Evolutionary conservation across 129 eudicot species (phyloP).

Genomic region (Helianthus annuus): DNA sequence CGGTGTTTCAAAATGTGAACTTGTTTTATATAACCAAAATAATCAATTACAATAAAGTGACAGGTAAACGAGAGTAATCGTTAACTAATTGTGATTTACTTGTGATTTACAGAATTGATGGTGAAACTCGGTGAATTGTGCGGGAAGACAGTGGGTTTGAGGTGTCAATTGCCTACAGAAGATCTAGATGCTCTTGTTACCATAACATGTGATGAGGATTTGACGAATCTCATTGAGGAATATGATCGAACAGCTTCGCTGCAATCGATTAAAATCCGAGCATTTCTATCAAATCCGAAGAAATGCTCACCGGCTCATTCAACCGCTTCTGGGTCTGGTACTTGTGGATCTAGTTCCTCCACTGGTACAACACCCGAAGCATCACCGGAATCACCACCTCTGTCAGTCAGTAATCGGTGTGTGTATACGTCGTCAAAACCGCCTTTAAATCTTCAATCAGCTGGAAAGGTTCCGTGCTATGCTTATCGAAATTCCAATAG

Average conservation of each 20-base stretch:
- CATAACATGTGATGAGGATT: conserved; percentile 73
- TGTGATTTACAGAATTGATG: conserved; percentile 55
- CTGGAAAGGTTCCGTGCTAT: conserved; percentile 41
- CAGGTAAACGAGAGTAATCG: too few species aligned
- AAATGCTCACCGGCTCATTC: conserved; percentile 41
- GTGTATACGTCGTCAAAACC: conserved; percentile 29
- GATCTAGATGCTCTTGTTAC: conserved; percentile 84
- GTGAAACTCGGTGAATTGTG: conserved; percentile 71
- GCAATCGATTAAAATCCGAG: conserved; percentile 60
- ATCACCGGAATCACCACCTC: conserved; percentile 40
- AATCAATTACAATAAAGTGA: too few species aligned
- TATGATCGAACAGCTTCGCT: conserved; percentile 57
- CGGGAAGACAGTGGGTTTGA: conserved; percentile 60
- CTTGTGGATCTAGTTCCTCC: conserved; percentile 30
- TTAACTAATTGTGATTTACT: neutral
- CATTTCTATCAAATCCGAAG: conserved; percentile 61
- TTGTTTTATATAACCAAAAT: too few species aligned
- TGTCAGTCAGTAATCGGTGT: conserved; percentile 17
- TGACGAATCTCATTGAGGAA: conserved; percentile 69
- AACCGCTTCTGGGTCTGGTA: conserved; percentile 35
- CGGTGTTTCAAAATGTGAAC: too few species aligned
- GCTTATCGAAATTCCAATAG: conserved; percentile 47
- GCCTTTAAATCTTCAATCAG: conserved; percentile 46
- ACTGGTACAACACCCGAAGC: conserved; percentile 36
- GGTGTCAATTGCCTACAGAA: conserved; percentile 83